Conservation (phyloP, 2,329 filamentous ascomycete species). For the Cladosporium sp. region DNA sequence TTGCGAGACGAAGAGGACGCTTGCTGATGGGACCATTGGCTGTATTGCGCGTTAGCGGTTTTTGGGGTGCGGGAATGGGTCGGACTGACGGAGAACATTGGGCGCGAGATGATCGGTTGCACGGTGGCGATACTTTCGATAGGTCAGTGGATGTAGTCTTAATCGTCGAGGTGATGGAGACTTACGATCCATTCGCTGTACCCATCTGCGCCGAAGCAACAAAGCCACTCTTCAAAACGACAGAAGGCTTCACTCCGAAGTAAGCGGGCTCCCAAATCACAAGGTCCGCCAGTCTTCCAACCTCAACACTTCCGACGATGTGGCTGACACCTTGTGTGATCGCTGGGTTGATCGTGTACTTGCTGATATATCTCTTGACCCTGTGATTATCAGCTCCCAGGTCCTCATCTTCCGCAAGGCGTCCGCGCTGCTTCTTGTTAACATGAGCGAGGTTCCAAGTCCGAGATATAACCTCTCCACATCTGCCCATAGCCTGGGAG, state of each 20-base stretch:
- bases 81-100: constrained; percentile 33
- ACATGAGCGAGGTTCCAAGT: constrained; percentile 97
- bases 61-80: constrained; percentile 57
- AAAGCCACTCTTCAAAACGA: constrained; percentile 81
- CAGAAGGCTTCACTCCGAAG: constrained; percentile 80
- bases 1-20: constrained; percentile 40
- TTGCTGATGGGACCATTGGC: constrained; percentile 77
- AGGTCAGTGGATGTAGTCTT: neutral
- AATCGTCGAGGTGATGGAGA: neutral
- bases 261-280: constrained; percentile 80
- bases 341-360: constrained; percentile 92
- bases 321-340: constrained; percentile 85
- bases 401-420: constrained; percentile 71
- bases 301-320: constrained; percentile 78
- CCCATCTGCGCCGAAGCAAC: constrained; percentile 76
- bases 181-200: constrained; percentile 5
- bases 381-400: constrained; percentile 82
- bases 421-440: constrained; percentile 82
- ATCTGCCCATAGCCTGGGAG: constrained; percentile 92
- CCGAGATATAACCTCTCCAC: constrained; percentile 83
- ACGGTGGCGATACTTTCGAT: constrained; percentile 70
- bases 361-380: constrained; percentile 86
- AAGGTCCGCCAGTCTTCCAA: constrained; percentile 83
- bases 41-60: constrained; percentile 31
- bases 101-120: constrained; percentile 75